These are phyloP conservation scores for Lablab purpureus DNA, from an alignment of 306 rosid species.

Conservation along the genomic window DNA sequence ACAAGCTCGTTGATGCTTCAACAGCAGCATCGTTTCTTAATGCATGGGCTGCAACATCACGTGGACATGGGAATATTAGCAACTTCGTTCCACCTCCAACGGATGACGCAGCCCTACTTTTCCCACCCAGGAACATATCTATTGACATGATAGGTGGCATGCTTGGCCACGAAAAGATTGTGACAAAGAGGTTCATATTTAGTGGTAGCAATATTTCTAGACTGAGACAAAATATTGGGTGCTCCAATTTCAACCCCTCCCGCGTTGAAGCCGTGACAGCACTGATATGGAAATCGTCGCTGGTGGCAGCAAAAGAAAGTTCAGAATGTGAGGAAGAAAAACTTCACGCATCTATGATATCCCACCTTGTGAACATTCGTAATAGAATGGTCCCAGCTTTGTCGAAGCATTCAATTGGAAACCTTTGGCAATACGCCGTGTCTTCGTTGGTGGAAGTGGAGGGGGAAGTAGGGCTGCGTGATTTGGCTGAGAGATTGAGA, in stretches of 20 bases:
- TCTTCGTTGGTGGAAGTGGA: background rate
- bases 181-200: slow-evolving; percentile 1
- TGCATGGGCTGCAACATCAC: slow-evolving; percentile 22
- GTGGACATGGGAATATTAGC: no score
- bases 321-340: background rate
- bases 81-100: background rate
- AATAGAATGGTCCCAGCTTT: slow-evolving; percentile 13
- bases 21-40: slow-evolving; percentile 8
- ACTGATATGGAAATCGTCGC: slow-evolving; percentile 30
- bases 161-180: background rate
- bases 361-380: slow-evolving; percentile 38
- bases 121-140: slow-evolving; percentile 6
- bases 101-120: background rate
- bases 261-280: slow-evolving; percentile 37
- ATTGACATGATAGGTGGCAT: background rate
- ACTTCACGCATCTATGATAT: background rate
- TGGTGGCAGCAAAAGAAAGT: background rate
- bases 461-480: background rate
- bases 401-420: slow-evolving; percentile 15
- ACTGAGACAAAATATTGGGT: background rate
- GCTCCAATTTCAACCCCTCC: background rate
- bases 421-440: background rate
- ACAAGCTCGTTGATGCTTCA: slow-evolving; percentile 42
- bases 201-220: background rate
- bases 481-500: background rate